These are phyloP conservation scores for Aspergillus ibericus DNA, from an alignment of 2,329 filamentous ascomycete species.

Conservation along the genomic window DNA sequence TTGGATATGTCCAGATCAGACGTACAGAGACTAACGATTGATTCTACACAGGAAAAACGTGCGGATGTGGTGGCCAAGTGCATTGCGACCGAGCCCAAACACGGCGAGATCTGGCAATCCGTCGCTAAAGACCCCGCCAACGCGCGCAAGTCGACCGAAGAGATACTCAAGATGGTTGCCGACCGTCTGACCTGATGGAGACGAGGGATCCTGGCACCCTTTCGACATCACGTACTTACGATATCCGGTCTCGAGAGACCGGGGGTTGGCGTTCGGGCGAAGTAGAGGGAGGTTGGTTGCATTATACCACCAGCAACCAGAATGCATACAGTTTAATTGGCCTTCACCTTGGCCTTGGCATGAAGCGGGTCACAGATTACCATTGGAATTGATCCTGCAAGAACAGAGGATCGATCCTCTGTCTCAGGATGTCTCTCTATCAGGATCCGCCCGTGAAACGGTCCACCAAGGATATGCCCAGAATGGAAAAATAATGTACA, in stretches of 20 bases:
- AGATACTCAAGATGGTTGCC: slow-evolving; percentile 78
- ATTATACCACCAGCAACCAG: too few species aligned
- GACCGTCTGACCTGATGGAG: slow-evolving; percentile 32
- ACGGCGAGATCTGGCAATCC: slow-evolving; percentile 88
- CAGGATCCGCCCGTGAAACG: not conserved
- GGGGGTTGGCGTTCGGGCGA: not conserved
- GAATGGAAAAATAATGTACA: slow-evolving; percentile 1
- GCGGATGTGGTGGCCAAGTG: slow-evolving; percentile 81
- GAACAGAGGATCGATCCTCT: not conserved
- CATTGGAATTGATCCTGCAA: not conserved
- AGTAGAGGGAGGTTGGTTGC: not conserved
- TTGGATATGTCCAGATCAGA: not conserved
- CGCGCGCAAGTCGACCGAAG: slow-evolving; percentile 71
- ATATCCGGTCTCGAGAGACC: not conserved
- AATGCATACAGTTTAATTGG: not conserved
- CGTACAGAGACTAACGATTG: slow-evolving; percentile 8
- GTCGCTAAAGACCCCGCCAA: slow-evolving; percentile 85
- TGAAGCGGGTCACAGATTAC: not conserved
- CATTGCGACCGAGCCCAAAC: slow-evolving; percentile 77
- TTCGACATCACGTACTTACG: not conserved
- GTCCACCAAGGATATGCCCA: not conserved
- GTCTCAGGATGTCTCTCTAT: not conserved
- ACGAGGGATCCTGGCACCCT: not conserved
- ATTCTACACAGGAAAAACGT: slow-evolving; percentile 67
- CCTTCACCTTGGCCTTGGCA: not conserved